Percentiles rank a stretch among this genome's conserved stretches.
Evolutionary conservation across 495 filamentous ascomycete genomes (phyloP).

Genomic region (Apodospora peruviana): DNA sequence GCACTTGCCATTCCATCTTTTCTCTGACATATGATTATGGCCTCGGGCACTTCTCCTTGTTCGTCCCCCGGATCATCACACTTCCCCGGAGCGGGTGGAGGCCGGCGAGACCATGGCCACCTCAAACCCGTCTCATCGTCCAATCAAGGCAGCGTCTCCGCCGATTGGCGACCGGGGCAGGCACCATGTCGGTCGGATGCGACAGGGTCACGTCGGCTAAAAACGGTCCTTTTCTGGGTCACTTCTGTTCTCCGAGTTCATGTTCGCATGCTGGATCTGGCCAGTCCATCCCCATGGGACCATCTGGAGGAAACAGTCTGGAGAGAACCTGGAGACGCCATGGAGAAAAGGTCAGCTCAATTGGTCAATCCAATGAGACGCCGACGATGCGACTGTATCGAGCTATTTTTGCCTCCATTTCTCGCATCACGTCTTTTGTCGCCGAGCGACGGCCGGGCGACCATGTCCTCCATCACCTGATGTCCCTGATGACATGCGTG

Average conservation of each 20-base stretch:
- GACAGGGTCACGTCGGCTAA: constrained; percentile 14
- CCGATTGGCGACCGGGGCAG: background rate
- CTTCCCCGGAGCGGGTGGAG: too few relatives aligned
- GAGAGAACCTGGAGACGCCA: background rate
- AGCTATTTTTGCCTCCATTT: background rate
- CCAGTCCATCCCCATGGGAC: background rate
- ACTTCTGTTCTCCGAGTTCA: background rate
- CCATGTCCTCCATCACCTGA: too few relatives aligned
- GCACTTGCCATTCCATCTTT: too few relatives aligned
- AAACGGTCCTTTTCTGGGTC: constrained; percentile 29
- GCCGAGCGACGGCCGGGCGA: too few relatives aligned
- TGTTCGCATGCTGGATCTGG: background rate
- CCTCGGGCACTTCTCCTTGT: too few relatives aligned
- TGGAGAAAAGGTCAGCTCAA: background rate
- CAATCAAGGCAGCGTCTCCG: too few relatives aligned
- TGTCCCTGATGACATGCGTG: too few relatives aligned
- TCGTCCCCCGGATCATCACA: too few relatives aligned
- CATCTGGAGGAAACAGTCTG: background rate
- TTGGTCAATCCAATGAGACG: background rate
- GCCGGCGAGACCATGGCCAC: too few relatives aligned
- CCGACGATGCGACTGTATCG: background rate
- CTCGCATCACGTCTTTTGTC: too few relatives aligned
- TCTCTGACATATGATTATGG: too few relatives aligned
- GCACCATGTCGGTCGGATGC: background rate
- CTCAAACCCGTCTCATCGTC: too few relatives aligned